Conservation (phyloP, 2,329 filamentous ascomycete genomes). For the Scedosporium boydii region DNA sequence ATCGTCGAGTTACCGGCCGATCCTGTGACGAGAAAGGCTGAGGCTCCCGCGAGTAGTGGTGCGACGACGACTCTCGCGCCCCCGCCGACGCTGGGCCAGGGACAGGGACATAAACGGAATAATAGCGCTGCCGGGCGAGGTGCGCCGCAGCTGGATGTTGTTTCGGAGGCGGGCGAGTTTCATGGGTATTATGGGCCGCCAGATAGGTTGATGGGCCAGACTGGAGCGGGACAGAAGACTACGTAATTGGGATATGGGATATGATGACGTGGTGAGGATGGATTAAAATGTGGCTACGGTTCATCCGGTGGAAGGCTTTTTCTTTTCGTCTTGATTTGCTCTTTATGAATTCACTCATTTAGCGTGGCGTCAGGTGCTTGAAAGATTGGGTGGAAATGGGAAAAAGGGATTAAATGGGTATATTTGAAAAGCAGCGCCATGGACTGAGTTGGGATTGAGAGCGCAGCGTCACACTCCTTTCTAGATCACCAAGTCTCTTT, state of each 20-base stretch:
- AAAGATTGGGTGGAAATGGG: too few relatives aligned
- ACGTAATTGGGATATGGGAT: not conserved
- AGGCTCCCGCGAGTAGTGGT: not conserved
- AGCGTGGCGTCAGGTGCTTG: not conserved
- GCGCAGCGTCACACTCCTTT: not conserved
- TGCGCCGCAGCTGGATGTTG: not conserved
- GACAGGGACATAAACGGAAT: constrained; percentile 1
- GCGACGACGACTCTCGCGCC: not conserved
- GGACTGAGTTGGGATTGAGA: not conserved
- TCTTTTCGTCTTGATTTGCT: not conserved
- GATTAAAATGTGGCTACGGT: not conserved
- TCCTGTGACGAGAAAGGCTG: not conserved
- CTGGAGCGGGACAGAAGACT: not conserved
- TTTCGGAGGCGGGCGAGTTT: constrained; percentile 2
- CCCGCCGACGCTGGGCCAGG: not conserved
- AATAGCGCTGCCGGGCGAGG: not conserved
- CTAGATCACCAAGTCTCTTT: not conserved
- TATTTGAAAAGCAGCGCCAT: not conserved
- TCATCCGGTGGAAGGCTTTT: not conserved
- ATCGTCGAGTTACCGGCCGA: not conserved
- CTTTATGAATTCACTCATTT: not conserved
- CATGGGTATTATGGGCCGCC: constrained; percentile 5
- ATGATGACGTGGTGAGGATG: not conserved
- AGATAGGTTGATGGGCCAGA: constrained; percentile 4
- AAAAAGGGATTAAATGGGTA: not conserved